A percentile compares a stretch with the other conserved stretches of the same genome.
phyloP scores from a whole-genome alignment of 208 protist species.

The Leishmania braziliensis region DNA sequence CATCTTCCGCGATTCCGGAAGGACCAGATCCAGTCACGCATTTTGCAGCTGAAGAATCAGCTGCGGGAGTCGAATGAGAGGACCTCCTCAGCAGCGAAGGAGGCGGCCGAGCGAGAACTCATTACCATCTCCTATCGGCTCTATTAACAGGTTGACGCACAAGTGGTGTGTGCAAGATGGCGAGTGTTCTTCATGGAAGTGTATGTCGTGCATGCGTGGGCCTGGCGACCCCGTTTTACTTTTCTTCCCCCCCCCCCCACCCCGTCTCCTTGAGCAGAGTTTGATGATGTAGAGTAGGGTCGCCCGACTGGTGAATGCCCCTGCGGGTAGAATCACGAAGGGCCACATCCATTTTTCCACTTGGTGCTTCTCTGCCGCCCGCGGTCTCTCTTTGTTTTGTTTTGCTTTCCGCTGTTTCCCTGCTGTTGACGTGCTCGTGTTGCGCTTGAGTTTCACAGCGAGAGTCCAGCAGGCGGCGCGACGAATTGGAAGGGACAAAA shows the following conservation, averaged over 20 bases:
- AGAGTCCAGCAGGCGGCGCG: no score
- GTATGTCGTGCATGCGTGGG: neutral
- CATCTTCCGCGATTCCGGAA: conserved; percentile 78
- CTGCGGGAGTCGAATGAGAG: conserved; percentile 33
- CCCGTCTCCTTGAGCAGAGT: neutral
- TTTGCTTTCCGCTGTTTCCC: neutral
- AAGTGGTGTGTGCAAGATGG: neutral
- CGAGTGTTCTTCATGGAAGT: neutral
- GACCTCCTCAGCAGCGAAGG: conserved; percentile 1
- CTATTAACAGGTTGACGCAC: conserved; percentile 37
- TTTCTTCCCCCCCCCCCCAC: neutral
- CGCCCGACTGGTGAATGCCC: neutral
- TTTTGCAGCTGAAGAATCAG: conserved; percentile 44
- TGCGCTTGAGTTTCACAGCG: no score
- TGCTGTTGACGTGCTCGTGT: no score
- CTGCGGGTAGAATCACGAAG: neutral
- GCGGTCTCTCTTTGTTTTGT: neutral
- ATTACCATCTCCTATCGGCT: conserved; percentile 81
- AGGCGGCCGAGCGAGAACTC: conserved; percentile 12
- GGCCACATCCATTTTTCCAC: neutral
- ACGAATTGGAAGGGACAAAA: neutral
- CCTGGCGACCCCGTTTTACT: neutral
- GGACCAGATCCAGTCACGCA: conserved; percentile 47
- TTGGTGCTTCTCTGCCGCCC: neutral
- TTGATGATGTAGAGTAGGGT: conserved; percentile 2